Percentiles rank a stretch among this genome's conserved stretches.
Evolutionary conservation across 108 stramenopile genomes (phyloP).

Genomic region (Fragilaria crotonensis): DNA sequence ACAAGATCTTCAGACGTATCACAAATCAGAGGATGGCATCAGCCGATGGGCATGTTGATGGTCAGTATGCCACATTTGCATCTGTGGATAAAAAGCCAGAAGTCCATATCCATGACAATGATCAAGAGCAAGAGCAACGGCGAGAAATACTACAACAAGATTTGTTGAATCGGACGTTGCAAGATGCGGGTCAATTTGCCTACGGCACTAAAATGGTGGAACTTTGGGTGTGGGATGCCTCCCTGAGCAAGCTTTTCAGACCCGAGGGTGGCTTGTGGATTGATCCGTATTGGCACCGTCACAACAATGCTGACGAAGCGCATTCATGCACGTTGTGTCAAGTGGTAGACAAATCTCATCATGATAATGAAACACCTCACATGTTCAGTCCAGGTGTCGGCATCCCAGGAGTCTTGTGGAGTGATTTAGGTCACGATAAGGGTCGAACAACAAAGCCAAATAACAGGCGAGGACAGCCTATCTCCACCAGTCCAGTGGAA

Average conservation of each 20-base stretch:
- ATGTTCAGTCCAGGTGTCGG: background rate
- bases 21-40: too few relatives aligned
- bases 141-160: background rate
- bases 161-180: background rate
- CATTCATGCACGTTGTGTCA: background rate
- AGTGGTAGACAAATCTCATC: background rate
- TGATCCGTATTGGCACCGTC: background rate
- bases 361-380: background rate
- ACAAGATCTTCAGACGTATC: too few relatives aligned
- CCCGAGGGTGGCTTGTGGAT: background rate
- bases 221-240: background rate
- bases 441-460: too few relatives aligned
- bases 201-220: background rate
- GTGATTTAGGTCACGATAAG: background rate
- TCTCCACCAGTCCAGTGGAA: background rate
- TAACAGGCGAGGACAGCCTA: background rate
- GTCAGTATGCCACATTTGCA: too few relatives aligned
- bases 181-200: background rate
- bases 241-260: background rate
- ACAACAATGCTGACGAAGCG: background rate
- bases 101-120: too few relatives aligned
- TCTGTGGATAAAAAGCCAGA: too few relatives aligned
- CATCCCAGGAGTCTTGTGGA: background rate
- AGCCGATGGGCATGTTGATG: too few relatives aligned
- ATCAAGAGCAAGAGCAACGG: too few relatives aligned